These are phyloP conservation scores for Leccinum colubrinum DNA, from an alignment of 1,284 basidiomycete genomes.

Conservation along the genomic window DNA sequence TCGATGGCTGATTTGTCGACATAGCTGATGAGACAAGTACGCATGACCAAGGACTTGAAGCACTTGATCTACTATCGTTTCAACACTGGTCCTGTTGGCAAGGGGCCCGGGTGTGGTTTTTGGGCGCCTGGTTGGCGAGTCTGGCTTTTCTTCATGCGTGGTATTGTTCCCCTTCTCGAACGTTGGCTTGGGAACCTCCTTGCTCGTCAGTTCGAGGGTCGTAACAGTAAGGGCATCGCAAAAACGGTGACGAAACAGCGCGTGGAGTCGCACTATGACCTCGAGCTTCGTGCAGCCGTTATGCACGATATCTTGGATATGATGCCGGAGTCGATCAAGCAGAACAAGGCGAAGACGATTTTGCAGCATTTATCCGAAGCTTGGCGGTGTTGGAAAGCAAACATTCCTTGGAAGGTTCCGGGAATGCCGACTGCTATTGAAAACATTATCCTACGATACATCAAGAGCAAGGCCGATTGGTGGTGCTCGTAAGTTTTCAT, in stretches of 20 bases:
- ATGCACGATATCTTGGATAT: constrained; percentile 99
- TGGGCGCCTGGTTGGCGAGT: constrained; percentile 99
- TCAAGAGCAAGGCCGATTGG: constrained; percentile 99
- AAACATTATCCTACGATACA: constrained; percentile 98
- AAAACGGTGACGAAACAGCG: constrained; percentile 99
- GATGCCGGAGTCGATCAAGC: constrained; percentile 99
- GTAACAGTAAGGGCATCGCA: constrained; percentile 94
- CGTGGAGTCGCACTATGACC: constrained; percentile 97
- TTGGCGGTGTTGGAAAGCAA: constrained; percentile 99
- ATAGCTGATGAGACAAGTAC: constrained; percentile 96
- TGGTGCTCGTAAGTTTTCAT: constrained; percentile 82
- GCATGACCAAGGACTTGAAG: constrained; percentile 99
- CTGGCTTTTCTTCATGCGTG: constrained; percentile 99
- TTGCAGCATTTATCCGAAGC: constrained; percentile 97
- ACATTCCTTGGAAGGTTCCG: constrained; percentile 97
- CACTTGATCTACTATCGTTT: constrained; percentile 98
- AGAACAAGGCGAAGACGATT: constrained; percentile 99
- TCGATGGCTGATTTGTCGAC: constrained; percentile 6
- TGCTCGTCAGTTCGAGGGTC: constrained; percentile 96
- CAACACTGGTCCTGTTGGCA: constrained; percentile 99
- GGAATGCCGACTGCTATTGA: constrained; percentile 99
- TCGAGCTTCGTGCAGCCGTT: constrained; percentile 96
- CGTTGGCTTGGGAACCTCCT: constrained; percentile 97
- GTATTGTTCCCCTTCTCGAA: constrained; percentile 96
- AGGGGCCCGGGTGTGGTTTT: constrained; percentile 98